phyloP scores from a whole-genome alignment of 2,329 filamentous ascomycete genomes.

The Neoscytalidium dimidiatum region DNA sequence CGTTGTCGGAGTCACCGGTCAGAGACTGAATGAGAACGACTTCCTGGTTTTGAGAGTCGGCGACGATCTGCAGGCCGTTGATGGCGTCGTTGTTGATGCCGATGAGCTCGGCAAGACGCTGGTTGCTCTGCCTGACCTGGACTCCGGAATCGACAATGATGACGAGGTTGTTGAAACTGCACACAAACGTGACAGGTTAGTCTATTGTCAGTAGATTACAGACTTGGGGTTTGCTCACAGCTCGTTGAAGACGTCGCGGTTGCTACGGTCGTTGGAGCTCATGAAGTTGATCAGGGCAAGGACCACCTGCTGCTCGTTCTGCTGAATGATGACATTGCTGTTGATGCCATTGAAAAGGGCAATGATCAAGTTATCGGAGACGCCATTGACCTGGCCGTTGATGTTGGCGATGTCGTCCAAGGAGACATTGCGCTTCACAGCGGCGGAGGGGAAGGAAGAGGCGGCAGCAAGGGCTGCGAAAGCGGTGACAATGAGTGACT shows the following conservation, averaged over 20 bases:
- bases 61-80: not conserved
- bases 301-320: not conserved
- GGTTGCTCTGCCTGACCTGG: not conserved
- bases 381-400: not conserved
- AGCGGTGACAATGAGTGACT: not conserved
- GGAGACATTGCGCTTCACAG: not conserved
- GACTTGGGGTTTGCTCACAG: no score
- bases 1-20: not conserved
- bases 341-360: conserved; percentile 10
- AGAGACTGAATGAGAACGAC: not conserved
- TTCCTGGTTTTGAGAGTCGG: not conserved
- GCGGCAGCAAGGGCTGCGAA: not conserved
- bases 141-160: not conserved
- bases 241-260: not conserved
- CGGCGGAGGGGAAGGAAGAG: not conserved
- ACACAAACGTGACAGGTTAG: no score
- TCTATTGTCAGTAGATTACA: no score
- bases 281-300: not conserved
- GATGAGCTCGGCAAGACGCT: not conserved
- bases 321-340: not conserved
- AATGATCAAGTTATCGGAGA: not conserved
- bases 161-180: conserved; percentile 2
- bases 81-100: not conserved
- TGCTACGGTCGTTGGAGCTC: not conserved
- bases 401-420: not conserved